These are phyloP conservation scores for Tuber aestivum DNA, from an alignment of 495 filamentous ascomycete genomes.

Conservation along the genomic window DNA sequence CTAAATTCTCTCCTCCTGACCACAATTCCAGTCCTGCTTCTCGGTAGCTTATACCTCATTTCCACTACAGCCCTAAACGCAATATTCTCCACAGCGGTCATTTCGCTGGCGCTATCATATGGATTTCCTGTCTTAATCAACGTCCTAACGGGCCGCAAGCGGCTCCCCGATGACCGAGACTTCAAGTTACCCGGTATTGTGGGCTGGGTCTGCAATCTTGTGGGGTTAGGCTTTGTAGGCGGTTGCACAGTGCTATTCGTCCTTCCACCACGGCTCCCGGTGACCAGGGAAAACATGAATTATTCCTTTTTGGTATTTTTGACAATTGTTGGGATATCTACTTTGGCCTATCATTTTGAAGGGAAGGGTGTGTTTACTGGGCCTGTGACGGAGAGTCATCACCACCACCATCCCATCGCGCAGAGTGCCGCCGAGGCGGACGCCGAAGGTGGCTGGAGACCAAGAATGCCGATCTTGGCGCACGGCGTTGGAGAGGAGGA, in stretches of 20 bases:
- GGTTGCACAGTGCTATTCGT: slow-evolving; percentile 70
- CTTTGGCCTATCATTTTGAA: slow-evolving; percentile 65
- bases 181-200: slow-evolving; percentile 56
- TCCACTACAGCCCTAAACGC: too few species aligned
- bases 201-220: slow-evolving; percentile 60
- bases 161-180: slow-evolving; percentile 54
- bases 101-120: too few species aligned
- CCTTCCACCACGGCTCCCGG: slow-evolving; percentile 64
- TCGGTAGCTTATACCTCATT: too few species aligned
- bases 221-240: slow-evolving; percentile 60
- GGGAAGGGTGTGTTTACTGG: slow-evolving; percentile 51
- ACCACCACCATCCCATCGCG: not conserved
- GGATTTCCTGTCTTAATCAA: too few species aligned
- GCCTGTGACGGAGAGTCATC: not conserved
- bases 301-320: slow-evolving; percentile 66
- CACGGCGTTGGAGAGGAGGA: not conserved
- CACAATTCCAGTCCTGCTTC: too few species aligned
- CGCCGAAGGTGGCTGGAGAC: not conserved
- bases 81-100: too few species aligned
- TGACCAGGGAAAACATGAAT: slow-evolving; percentile 67
- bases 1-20: slow-evolving; percentile 65
- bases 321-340: slow-evolving; percentile 60
- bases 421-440: not conserved
- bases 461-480: not conserved
- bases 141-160: slow-evolving; percentile 50